Evolutionary conservation across 2,329 filamentous ascomycete species (phyloP).

Genomic region (Diaporthe vaccinii): DNA sequence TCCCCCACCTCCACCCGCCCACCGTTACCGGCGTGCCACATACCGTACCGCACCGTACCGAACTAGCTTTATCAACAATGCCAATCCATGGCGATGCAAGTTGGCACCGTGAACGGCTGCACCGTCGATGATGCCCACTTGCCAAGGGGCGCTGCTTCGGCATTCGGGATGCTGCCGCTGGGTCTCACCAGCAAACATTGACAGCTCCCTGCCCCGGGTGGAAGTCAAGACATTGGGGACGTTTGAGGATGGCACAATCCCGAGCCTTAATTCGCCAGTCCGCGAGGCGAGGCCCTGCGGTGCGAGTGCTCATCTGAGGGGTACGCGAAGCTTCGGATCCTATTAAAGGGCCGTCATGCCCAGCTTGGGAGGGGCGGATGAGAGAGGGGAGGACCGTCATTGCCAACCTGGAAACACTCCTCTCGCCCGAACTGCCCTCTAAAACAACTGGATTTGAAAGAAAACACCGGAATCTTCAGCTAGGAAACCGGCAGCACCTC

Average conservation of each 20-base stretch:
- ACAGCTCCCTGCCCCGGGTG: neutral
- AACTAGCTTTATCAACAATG: slow-evolving; percentile 9
- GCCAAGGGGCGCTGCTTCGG: slow-evolving; percentile 33
- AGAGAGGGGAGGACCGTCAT: neutral
- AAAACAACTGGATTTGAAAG: too few relatives aligned
- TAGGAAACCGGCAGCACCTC: neutral
- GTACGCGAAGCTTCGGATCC: slow-evolving; percentile 17
- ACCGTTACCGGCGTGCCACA: slow-evolving; percentile 15
- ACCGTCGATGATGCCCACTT: slow-evolving; percentile 23
- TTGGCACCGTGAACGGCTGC: slow-evolving; percentile 5
- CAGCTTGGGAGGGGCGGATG: neutral
- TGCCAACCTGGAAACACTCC: neutral
- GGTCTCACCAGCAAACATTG: neutral
- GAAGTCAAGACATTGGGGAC: slow-evolving; percentile 25
- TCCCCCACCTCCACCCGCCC: slow-evolving; percentile 8
- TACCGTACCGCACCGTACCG: slow-evolving; percentile 15
- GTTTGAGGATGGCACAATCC: slow-evolving; percentile 32
- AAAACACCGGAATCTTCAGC: neutral
- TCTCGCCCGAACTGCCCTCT: neutral
- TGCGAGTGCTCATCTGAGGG: slow-evolving; percentile 22
- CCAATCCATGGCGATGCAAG: slow-evolving; percentile 21
- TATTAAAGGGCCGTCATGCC: slow-evolving; percentile 25
- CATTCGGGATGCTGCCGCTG: slow-evolving; percentile 37
- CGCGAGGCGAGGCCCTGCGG: slow-evolving; percentile 14
- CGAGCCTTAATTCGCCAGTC: slow-evolving; percentile 30